Conservation (phyloP, 176 grass and related monocot species). For the Melocanna baccifera region DNA sequence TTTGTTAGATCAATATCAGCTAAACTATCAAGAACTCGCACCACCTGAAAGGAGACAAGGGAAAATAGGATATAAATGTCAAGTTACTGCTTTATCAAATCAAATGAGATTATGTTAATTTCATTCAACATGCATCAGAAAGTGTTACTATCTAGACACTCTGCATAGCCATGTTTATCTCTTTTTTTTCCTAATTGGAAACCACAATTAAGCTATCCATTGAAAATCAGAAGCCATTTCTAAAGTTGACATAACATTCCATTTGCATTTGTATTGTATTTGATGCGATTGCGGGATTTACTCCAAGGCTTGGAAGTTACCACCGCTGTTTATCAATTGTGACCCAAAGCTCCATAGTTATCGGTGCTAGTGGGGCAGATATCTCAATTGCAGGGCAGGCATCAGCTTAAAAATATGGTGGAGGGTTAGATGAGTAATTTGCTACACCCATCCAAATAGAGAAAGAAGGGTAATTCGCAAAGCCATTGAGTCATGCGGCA, state of each 20-base stretch:
- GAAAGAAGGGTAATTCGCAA: background rate
- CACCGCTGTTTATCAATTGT: background rate
- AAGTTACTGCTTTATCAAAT: background rate
- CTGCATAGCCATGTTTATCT: background rate
- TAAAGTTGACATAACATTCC: background rate
- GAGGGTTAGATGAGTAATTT: background rate
- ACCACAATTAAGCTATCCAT: background rate
- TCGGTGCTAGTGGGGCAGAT: background rate
- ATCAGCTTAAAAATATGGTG: background rate
- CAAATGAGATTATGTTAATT: background rate
- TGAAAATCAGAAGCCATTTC: background rate
- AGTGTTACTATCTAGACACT: background rate
- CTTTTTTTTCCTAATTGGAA: background rate
- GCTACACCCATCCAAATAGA: background rate
- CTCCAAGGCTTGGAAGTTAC: background rate
- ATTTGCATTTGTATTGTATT: background rate
- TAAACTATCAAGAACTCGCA: constrained; percentile 71
- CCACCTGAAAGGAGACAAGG: constrained; percentile 51
- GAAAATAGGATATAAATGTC: background rate
- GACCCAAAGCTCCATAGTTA: background rate
- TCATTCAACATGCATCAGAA: background rate
- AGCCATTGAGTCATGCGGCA: background rate
- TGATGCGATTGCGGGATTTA: background rate
- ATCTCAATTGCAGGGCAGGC: background rate
- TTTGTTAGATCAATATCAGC: constrained; percentile 81